Base-by-base conservation (phyloP, 176 grass and related monocot genomes). In the Oryza meyeriana region DNA sequence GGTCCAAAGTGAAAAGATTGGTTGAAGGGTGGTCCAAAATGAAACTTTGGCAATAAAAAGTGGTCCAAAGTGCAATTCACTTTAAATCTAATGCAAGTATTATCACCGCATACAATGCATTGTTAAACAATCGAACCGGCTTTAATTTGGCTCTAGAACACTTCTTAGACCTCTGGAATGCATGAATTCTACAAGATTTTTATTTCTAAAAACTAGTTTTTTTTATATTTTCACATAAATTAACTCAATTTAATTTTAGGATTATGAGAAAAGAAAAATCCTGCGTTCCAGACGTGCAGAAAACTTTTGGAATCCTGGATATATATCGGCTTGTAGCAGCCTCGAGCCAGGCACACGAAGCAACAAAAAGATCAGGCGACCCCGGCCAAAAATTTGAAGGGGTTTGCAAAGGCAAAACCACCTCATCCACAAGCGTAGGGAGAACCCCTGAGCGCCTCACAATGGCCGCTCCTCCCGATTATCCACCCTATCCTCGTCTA, bases 401-500 rank as follows among this genome's bases (percentile, higher is more conserved):
- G 2, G 18, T 1, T 13, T 33, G 1, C 35, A 36, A 6, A n/a
- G 36, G 34, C 17, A 68, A 67, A 84, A 80, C 33, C 76, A 72
- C 79, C 84, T 86, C 79, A 90, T 83, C 88, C 88, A 90, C 79
- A 90, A 13, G 84, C 45, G 40, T 17, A 5, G 13, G 45, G 39
- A 35, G 42, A 82, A 47, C 13, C 47, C 61, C 84, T 74, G 61
- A 34, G 59, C 79, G 52, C 88, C 88, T 86, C 88, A 90, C 79
- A 69, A 89, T 76, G 75, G 4, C 75, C 38, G 26, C 71, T 35
- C 59, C 72, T 78, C 73, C 67, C 72, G 72, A 24, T 78, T 64
- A 86, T 86, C 88, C 73, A 90, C 55, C 88, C 79, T 90, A 90
- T 90, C 88, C 79, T 88, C 79, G n/a, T n/a, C n/a, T n/a, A n/a